Evolutionary conservation across 257 asterid species (phyloP).

Genomic region (Capsicum chinense): DNA sequence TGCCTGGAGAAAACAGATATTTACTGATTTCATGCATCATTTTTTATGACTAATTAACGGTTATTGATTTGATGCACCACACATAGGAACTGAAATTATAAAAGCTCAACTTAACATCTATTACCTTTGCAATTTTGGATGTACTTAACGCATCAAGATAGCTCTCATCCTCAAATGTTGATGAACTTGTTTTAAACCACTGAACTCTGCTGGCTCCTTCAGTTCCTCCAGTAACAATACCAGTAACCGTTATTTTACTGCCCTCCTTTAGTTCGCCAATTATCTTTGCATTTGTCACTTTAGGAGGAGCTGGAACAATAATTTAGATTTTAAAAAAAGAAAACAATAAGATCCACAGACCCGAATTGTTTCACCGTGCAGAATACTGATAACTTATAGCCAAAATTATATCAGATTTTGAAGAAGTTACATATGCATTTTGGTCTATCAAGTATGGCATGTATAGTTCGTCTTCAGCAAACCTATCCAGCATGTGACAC

Average conservation of each 20-base stretch:
- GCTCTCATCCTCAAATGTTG: conserved; percentile 72
- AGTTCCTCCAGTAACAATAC: conserved; percentile 96
- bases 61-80: conserved; percentile 25
- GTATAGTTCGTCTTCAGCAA: not conserved
- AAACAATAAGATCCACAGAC: conserved; percentile 27
- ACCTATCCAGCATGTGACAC: conserved; percentile 17
- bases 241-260: conserved; percentile 85
- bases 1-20: conserved; percentile 57
- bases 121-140: conserved; percentile 93
- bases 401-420: not conserved
- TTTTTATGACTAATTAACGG: not conserved
- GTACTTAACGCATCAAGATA: conserved; percentile 78
- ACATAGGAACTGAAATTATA: conserved; percentile 20
- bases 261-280: conserved; percentile 96
- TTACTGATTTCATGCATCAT: conserved; percentile 22
- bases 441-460: not conserved
- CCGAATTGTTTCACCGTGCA: conserved; percentile 11
- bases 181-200: conserved; percentile 87
- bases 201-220: conserved; percentile 99
- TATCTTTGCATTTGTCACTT: conserved; percentile 77
- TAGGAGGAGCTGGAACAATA: conserved; percentile 83
- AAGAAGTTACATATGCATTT: conserved; percentile 24
- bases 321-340: not conserved
- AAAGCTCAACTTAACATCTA: conserved; percentile 26
- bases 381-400: not conserved